Percentiles rank a stretch among this genome's conserved stretches.
Conservation (phyloP, 1,284 basidiomycete species). For the Leccinum pallidistipes region DNA sequence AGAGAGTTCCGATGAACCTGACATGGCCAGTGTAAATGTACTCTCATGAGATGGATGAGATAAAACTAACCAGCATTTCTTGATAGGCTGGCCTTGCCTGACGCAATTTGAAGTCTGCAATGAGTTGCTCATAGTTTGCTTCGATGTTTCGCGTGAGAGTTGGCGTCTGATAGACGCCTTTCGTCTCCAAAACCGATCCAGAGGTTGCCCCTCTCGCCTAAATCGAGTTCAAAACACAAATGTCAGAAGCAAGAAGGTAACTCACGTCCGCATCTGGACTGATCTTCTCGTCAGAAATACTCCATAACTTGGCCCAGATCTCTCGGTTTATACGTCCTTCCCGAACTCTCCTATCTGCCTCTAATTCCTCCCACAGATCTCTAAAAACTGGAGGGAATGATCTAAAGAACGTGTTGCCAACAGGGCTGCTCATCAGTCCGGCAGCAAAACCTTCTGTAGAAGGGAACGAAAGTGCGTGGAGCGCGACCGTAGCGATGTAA, state of each 20-base stretch:
- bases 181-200: conserved; percentile 31
- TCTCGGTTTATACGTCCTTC: conserved; percentile 69
- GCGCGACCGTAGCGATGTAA: conserved; percentile 84
- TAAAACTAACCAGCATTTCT: conserved; percentile 75
- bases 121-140: conserved; percentile 50
- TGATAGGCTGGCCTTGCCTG: conserved; percentile 71
- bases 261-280: conserved; percentile 45
- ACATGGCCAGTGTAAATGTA: conserved; percentile 6
- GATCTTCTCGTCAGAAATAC: conserved; percentile 60
- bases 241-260: conserved; percentile 1
- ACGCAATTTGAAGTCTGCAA: conserved; percentile 58
- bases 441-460: conserved; percentile 60
- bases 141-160: conserved; percentile 27
- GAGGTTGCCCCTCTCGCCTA: conserved; percentile 33
- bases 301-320: conserved; percentile 70
- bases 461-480: conserved; percentile 75
- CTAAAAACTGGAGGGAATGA: conserved; percentile 81
- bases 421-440: conserved; percentile 42
- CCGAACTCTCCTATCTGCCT: conserved; percentile 57
- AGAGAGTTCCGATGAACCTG: conserved; percentile 73
- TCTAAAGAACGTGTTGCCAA: conserved; percentile 62
- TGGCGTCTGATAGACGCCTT: conserved; percentile 13
- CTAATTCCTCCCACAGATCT: conserved; percentile 93
- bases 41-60: neutral
- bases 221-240: conserved; percentile 3